phyloP scores from a whole-genome alignment of 371 early-diverging fungal genomes.

The Coemansia sp. region DNA sequence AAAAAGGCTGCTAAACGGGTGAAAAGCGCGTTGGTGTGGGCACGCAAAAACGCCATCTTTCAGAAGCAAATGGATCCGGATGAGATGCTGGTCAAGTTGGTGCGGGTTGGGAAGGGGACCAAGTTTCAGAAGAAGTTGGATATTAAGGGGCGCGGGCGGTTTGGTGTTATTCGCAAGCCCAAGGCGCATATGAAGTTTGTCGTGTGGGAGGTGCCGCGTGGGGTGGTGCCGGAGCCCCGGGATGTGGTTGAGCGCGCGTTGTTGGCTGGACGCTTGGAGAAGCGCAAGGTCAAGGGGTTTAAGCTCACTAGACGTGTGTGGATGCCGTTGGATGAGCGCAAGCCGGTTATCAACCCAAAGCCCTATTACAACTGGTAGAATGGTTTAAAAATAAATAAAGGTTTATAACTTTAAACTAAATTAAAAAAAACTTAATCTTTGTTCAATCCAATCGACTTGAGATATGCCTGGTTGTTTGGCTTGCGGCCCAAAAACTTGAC shows the following conservation, averaged over 20 bases:
- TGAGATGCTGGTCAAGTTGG: slow-evolving; percentile 60
- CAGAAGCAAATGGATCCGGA: slow-evolving; percentile 69
- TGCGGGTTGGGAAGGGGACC: slow-evolving; percentile 88
- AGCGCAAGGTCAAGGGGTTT: slow-evolving; percentile 57
- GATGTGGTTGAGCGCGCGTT: slow-evolving; percentile 40
- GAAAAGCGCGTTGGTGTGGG: slow-evolving; percentile 70
- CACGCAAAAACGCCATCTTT: slow-evolving; percentile 66
- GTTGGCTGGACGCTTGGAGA: slow-evolving; percentile 18
- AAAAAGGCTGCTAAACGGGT: slow-evolving; percentile 76
- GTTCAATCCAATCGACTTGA: slow-evolving; percentile 46
- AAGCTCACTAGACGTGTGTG: slow-evolving; percentile 66
- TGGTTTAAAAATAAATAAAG: neutral
- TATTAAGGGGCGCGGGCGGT: slow-evolving; percentile 79
- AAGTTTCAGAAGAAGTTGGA: slow-evolving; percentile 67
- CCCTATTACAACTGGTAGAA: slow-evolving; percentile 77
- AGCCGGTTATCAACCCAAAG: slow-evolving; percentile 77
- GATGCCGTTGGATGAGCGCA: slow-evolving; percentile 68
- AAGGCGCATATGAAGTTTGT: slow-evolving; percentile 81
- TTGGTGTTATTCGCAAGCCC: slow-evolving; percentile 78
- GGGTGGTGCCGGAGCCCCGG: slow-evolving; percentile 35
- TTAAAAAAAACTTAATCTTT: no score
- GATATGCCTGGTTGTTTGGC: slow-evolving; percentile 75
- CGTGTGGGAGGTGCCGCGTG: slow-evolving; percentile 59
- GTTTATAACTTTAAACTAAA: no score
- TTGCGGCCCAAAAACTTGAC: slow-evolving; percentile 77